phyloP scores from a whole-genome alignment of 306 rosid species.

The Rosa multiflora region DNA sequence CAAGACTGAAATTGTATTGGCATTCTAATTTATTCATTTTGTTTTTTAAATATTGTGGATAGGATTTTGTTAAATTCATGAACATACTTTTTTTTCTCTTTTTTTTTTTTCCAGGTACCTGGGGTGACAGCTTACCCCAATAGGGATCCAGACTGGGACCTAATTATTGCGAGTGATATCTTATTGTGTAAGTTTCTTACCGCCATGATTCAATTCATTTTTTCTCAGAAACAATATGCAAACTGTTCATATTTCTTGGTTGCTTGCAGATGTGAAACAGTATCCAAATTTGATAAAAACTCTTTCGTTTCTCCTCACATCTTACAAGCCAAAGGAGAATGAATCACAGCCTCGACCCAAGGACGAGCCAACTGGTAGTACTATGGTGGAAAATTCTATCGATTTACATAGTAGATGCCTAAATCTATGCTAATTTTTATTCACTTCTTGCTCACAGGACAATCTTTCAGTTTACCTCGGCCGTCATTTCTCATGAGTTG shows the following conservation, averaged over 20 bases:
- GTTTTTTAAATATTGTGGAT: background rate
- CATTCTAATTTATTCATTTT: background rate
- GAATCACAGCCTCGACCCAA: conserved; percentile 24
- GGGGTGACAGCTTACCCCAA: conserved; percentile 81
- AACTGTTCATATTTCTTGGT: background rate
- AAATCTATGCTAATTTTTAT: conserved; percentile 14
- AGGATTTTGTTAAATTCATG: background rate
- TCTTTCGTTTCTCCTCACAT: conserved; percentile 73
- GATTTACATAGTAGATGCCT: background rate
- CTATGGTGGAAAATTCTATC: conserved; percentile 14
- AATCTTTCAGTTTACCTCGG: conserved; percentile 34
- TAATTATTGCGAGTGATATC: conserved; percentile 86
- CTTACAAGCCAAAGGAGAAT: conserved; percentile 41
- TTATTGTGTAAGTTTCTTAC: conserved; percentile 63
- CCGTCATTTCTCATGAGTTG: conserved; percentile 90
- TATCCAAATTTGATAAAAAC: conserved; percentile 76
- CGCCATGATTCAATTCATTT: background rate
- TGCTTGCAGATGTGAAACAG: conserved; percentile 84
- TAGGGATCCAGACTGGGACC: conserved; percentile 77
- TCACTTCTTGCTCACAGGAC: conserved; percentile 27
- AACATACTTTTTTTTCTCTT: conserved; percentile 3
- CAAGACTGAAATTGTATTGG: background rate
- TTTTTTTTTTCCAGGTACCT: conserved; percentile 64
- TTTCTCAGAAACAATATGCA: background rate
- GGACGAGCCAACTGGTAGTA: conserved; percentile 34